Conservation (phyloP, 768 basidiomycete species). For the Psilocybe subaeruginosa region DNA sequence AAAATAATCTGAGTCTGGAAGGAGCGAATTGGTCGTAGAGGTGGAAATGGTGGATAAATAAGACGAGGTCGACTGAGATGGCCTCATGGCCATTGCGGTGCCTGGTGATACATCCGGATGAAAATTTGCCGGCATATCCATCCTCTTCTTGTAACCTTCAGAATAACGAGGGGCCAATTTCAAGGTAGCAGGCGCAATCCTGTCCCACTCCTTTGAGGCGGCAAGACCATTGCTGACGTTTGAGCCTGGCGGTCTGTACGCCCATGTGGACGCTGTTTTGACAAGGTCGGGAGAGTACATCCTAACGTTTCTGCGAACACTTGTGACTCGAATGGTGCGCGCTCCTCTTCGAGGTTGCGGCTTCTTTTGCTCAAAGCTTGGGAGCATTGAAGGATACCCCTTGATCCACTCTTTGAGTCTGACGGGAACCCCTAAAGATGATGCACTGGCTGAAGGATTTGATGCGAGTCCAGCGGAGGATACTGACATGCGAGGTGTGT, state of each 20-base stretch:
- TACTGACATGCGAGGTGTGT: constrained; percentile 45
- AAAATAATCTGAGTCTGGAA: constrained; percentile 40
- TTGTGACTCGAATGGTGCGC: constrained; percentile 74
- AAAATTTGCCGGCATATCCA: constrained; percentile 65
- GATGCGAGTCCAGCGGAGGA: constrained; percentile 29
- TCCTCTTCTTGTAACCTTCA: constrained; percentile 75
- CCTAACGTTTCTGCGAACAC: constrained; percentile 79
- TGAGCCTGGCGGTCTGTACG: constrained; percentile 30
- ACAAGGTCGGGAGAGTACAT: constrained; percentile 90
- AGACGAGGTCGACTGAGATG: constrained; percentile 44
- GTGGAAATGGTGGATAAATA: constrained; percentile 39
- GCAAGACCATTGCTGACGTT: constrained; percentile 46
- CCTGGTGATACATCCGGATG: constrained; percentile 53
- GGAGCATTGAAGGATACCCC: constrained; percentile 83
- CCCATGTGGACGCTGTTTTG: constrained; percentile 57
- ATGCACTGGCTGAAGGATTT: constrained; percentile 48
- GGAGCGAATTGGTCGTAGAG: constrained; percentile 21
- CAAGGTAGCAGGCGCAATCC: constrained; percentile 64
- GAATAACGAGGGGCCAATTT: constrained; percentile 71
- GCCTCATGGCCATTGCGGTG: constrained; percentile 29
- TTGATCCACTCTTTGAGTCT: constrained; percentile 92
- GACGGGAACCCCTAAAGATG: constrained; percentile 73
- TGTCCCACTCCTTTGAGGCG: constrained; percentile 75
- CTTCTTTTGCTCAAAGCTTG: constrained; percentile 55
- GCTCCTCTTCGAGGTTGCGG: constrained; percentile 77